Conservation (phyloP, 2,329 filamentous ascomycete genomes). For the Aspergillus intermedius region DNA sequence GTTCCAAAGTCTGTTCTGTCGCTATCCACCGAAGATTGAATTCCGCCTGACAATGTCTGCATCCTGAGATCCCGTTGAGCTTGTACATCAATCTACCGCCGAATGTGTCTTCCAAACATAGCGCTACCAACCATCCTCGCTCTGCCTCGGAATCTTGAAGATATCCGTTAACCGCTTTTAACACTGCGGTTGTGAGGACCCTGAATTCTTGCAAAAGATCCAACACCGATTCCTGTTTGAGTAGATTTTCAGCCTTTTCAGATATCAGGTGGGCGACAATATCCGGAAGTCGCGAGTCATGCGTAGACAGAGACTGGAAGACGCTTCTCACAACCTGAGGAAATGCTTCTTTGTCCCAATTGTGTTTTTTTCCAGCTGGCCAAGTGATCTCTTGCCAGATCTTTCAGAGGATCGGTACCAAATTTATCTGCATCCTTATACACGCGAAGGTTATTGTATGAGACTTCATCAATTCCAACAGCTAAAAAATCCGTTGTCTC, state of each 20-base stretch:
- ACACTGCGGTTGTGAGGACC: not conserved
- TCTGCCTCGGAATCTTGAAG: not conserved
- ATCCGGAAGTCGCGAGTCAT: not conserved
- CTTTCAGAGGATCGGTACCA: constrained; percentile 2
- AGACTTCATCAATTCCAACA: not conserved
- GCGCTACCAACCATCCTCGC: not conserved
- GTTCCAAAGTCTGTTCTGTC: no score
- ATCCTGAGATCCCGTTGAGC: no score
- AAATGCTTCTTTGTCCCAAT: not conserved
- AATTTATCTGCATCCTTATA: constrained; percentile 8
- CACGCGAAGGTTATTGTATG: constrained; percentile 3
- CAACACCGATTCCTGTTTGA: not conserved
- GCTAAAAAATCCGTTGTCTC: not conserved
- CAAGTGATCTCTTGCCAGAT: constrained; percentile 2
- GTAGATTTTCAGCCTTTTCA: not conserved
- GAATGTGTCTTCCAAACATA: no score
- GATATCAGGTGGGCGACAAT: not conserved
- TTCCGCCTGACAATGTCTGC: no score
- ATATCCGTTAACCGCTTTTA: not conserved
- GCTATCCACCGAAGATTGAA: no score
- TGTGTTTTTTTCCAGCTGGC: constrained; percentile 1
- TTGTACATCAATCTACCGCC: no score
- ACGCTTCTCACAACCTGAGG: not conserved
- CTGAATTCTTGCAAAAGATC: not conserved
- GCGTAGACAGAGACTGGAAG: not conserved